Evolutionary conservation across 257 asterid genomes (phyloP).

Genomic region (Mitragyna speciosa): DNA sequence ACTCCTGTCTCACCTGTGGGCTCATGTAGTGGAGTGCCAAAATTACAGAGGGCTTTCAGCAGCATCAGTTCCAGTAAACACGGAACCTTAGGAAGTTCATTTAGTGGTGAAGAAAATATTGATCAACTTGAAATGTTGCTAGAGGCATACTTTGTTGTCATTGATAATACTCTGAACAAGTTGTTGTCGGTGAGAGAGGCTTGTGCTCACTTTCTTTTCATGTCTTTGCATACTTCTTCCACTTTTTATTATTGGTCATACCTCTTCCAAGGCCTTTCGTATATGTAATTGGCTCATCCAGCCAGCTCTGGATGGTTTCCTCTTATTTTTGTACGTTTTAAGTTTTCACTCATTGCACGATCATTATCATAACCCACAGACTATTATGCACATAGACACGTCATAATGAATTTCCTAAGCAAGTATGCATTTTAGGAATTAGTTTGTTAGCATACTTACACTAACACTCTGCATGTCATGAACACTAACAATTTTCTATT

Average conservation of each 20-base stretch:
- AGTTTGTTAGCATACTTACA: not conserved
- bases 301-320: not conserved
- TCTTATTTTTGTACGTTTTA: not conserved
- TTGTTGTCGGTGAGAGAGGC: constrained; percentile 70
- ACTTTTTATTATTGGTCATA: not conserved
- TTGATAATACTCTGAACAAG: constrained; percentile 83
- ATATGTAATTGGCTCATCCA: not conserved
- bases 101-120: constrained; percentile 64
- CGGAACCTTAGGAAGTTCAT: constrained; percentile 77
- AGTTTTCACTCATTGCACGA: not conserved
- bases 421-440: not conserved
- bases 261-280: not conserved
- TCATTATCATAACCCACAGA: not conserved
- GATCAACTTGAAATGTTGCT: constrained; percentile 98
- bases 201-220: constrained; percentile 1
- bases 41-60: constrained; percentile 83
- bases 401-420: not conserved
- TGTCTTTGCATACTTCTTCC: not conserved
- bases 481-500: constrained; percentile 7
- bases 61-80: constrained; percentile 71
- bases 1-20: constrained; percentile 87
- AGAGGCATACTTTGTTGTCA: constrained; percentile 87
- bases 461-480: not conserved
- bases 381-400: not conserved
- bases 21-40: constrained; percentile 51